Evolutionary conservation across 495 filamentous ascomycete genomes (phyloP).

Genomic region (Xylaria scruposa): DNA sequence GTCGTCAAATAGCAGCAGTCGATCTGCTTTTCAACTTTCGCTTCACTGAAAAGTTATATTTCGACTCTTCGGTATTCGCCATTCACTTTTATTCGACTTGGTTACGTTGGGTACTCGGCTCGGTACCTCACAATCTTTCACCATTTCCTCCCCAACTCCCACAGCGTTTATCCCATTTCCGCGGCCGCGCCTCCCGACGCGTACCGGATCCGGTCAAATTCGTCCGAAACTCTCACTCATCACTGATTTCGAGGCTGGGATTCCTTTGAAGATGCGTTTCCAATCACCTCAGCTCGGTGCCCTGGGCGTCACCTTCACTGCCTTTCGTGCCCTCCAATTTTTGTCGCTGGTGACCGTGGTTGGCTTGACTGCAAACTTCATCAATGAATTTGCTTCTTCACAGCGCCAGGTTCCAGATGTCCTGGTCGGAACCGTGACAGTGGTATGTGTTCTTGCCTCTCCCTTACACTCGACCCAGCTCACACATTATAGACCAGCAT

Average conservation of each 20-base stretch:
- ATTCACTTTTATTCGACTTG: slow-evolving; percentile 13
- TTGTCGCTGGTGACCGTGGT: slow-evolving; percentile 78
- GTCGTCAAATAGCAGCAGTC: slow-evolving; percentile 27
- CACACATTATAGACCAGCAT: slow-evolving; percentile 66
- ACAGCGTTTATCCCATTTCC: slow-evolving; percentile 38
- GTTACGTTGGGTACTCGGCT: slow-evolving; percentile 27
- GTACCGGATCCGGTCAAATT: slow-evolving; percentile 33
- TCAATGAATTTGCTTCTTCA: slow-evolving; percentile 72
- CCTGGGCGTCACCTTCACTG: slow-evolving; percentile 77
- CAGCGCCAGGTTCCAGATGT: slow-evolving; percentile 70
- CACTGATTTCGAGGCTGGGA: slow-evolving; percentile 37
- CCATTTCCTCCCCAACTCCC: slow-evolving; percentile 38
- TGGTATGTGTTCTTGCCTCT: slow-evolving; percentile 62
- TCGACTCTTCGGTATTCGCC: not conserved
- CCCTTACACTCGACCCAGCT: slow-evolving; percentile 21
- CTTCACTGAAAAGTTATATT: not conserved
- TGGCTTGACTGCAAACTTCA: slow-evolving; percentile 82
- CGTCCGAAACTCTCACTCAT: slow-evolving; percentile 42
- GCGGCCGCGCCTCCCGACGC: slow-evolving; percentile 38
- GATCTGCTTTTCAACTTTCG: slow-evolving; percentile 19
- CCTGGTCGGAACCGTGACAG: slow-evolving; percentile 76
- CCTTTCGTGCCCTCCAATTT: slow-evolving; percentile 73
- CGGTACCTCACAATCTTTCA: slow-evolving; percentile 39
- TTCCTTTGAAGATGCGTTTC: slow-evolving; percentile 44
- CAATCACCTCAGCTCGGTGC: slow-evolving; percentile 67